Base-by-base conservation (phyloP, 2,329 filamentous ascomycete species). In the Dothiorella sarmentorum region DNA sequence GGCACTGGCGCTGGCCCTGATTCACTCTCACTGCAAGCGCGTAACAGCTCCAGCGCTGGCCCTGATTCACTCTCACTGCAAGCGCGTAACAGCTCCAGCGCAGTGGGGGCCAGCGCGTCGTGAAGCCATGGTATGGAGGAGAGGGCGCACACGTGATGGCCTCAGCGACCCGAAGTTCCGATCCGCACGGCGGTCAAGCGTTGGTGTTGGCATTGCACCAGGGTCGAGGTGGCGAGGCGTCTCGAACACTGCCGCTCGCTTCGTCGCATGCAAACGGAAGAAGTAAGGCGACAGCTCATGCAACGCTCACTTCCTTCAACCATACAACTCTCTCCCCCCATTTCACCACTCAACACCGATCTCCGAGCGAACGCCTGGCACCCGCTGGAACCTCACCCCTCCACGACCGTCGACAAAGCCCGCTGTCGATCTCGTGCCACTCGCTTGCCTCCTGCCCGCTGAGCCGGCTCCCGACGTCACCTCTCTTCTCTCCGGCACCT, bases 181-280 rank as follows among this genome's bases (percentile, higher is more conserved):
- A 27, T 26, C 47, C 47, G 47, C 47, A 31, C 47, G 47, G 47
- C 47, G 47, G 47, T 52, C 47, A 52, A 52, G 47, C 37, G 31
- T 24, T 52, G 47, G 47, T 52, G 47, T 52, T 52, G 47, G 47
- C 47, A 52, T 29, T 22, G 47, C 22, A 38, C 29, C 47, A 43
- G 31, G 31, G 47, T 52, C 31, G 47, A 52, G 47, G 47, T 52
- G 47, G 47, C 47, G 38, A 52, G 47, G 47, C 47, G 47, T 52
- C 47, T 52, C 47, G 47, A 52, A 52, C 45, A 51, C 47, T 43
- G 40, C 40, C 40, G 40, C 40, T 52, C 47, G 47, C 47, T 52
- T 52, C 47, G 47, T 52, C 47, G 47, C 47, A 52, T 52, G 47
- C 47, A 52, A 52, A 52, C 47, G 47, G 47, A 52, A 52, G 40